Conservation (phyloP, 257 asterid genomes). For the Salvia rosmarinus region DNA sequence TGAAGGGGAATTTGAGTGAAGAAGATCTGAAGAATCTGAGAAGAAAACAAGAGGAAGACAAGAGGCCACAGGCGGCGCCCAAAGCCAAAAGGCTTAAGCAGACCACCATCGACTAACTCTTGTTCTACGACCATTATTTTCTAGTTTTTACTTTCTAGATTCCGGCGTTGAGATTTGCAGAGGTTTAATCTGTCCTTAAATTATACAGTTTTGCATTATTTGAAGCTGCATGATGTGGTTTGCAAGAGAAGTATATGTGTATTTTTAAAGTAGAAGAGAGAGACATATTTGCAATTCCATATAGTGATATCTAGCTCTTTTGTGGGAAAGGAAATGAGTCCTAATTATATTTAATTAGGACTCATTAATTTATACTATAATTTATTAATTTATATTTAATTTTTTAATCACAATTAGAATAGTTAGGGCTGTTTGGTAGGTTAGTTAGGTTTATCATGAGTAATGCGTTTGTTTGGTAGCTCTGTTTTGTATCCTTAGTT, state of each 20-base stretch:
- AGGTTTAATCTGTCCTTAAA: not conserved
- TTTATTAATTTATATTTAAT: too few species aligned
- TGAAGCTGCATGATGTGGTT: not conserved
- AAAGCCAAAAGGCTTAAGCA: constrained; percentile 68
- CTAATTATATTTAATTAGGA: too few species aligned
- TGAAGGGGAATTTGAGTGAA: constrained; percentile 66
- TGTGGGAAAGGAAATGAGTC: too few species aligned
- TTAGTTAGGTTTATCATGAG: too few species aligned
- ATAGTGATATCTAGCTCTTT: too few species aligned
- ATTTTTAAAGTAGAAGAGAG: too few species aligned
- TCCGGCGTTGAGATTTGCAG: not conserved
- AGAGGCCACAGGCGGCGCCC: constrained; percentile 30
- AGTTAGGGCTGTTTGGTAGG: too few species aligned
- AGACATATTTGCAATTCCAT: too few species aligned
- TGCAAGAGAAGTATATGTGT: not conserved
- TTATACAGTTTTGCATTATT: not conserved
- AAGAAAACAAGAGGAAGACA: constrained; percentile 53
- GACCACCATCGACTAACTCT: constrained; percentile 40
- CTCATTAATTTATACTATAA: too few species aligned
- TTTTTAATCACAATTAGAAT: too few species aligned
- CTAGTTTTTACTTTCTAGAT: not conserved
- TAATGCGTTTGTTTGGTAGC: too few species aligned
- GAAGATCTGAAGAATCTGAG: constrained; percentile 60
- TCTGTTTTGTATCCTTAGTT: too few species aligned
- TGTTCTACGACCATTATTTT: not conserved